Percentiles rank a stretch among this genome's conserved stretches.
Evolutionary conservation across 768 basidiomycete genomes (phyloP).

Genomic region (Hygrocybe coccinea): DNA sequence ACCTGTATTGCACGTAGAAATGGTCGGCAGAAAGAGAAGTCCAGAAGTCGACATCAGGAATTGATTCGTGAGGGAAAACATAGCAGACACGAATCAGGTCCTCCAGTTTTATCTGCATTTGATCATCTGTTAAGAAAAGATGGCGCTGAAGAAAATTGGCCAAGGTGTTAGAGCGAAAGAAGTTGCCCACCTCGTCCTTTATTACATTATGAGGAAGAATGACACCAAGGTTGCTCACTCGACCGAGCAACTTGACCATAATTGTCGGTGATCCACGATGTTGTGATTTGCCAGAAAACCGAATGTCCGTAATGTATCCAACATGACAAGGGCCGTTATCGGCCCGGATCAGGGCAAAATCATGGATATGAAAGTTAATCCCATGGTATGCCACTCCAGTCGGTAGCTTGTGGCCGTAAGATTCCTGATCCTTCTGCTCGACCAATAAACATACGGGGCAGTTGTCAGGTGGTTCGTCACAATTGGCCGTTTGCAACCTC

Average conservation of each 20-base stretch:
- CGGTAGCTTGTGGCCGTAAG: constrained; percentile 27
- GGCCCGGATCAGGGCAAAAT: constrained; percentile 53
- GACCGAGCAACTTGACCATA: constrained; percentile 44
- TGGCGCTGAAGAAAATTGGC: constrained; percentile 43
- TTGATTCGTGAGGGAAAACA: constrained; percentile 37
- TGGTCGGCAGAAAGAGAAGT: constrained; percentile 48
- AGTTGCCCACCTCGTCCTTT: constrained; percentile 52
- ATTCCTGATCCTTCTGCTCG: constrained; percentile 31
- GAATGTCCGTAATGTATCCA: constrained; percentile 44
- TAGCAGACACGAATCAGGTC: constrained; percentile 46
- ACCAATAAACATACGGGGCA: constrained; percentile 46
- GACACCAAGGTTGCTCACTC: constrained; percentile 38
- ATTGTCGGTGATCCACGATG: constrained; percentile 22
- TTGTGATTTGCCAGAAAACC: constrained; percentile 16
- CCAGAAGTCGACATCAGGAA: constrained; percentile 39
- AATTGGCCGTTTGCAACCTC: constrained; percentile 21
- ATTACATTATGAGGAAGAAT: constrained; percentile 36
- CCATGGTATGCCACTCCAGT: constrained; percentile 46
- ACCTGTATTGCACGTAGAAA: constrained; percentile 53
- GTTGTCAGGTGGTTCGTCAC: constrained; percentile 41
- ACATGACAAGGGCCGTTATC: constrained; percentile 50
- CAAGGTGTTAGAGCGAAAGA: not conserved
- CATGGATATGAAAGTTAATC: constrained; percentile 52
- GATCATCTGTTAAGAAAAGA: constrained; percentile 53
- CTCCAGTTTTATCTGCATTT: constrained; percentile 26